Evolutionary conservation across 345 rosid species (phyloP).

Genomic region (Clausena lansium): DNA sequence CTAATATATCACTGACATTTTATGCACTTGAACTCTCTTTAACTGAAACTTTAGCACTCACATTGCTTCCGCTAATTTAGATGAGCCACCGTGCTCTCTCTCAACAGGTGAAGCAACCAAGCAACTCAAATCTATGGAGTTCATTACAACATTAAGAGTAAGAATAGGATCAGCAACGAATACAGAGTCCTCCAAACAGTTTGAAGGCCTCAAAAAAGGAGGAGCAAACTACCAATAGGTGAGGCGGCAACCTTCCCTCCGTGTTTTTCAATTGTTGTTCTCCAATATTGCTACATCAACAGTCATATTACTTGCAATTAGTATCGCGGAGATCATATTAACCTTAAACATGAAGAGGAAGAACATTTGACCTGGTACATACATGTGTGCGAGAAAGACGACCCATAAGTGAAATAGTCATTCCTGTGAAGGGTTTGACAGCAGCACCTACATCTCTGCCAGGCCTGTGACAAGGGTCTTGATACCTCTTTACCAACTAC

Average conservation of each 20-base stretch:
- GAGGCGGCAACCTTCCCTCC: conserved; percentile 65
- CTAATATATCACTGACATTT: background rate
- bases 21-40: background rate
- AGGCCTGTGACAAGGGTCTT: conserved; percentile 56
- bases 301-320: background rate
- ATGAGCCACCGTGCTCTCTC: conserved; percentile 63
- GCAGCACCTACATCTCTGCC: conserved; percentile 31
- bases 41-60: conserved; percentile 27
- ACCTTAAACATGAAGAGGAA: background rate
- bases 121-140: conserved; percentile 47
- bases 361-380: background rate
- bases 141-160: background rate
- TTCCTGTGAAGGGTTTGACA: conserved; percentile 60
- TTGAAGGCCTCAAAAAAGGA: background rate
- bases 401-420: conserved; percentile 65
- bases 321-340: background rate
- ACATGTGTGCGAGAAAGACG: conserved; percentile 73
- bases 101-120: conserved; percentile 61
- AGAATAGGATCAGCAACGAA: background rate
- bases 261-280: conserved; percentile 46
- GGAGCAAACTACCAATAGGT: conserved; percentile 35
- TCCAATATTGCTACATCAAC: conserved; percentile 65
- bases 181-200: too few relatives aligned
- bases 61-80: conserved; percentile 71
- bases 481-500: conserved; percentile 62